phyloP scores from a whole-genome alignment of 1,284 basidiomycete genomes.

The Cutaneotrichosporon dermatis region DNA sequence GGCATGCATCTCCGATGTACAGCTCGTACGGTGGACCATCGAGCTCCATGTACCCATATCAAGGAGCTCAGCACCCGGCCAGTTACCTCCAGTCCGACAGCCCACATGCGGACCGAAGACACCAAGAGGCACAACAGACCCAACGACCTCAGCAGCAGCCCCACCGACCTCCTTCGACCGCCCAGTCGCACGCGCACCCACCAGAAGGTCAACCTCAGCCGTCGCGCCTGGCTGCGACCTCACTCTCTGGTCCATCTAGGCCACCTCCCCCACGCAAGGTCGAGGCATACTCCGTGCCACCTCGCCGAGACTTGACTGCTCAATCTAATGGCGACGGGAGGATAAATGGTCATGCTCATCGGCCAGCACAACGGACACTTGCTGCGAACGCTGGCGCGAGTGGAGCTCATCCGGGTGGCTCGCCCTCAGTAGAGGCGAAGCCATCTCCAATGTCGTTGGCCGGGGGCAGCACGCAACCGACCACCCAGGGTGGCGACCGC shows the following conservation, averaged over 20 bases:
- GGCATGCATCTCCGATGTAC: constrained; percentile 35
- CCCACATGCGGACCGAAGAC: constrained; percentile 1
- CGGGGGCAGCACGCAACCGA: too few relatives aligned
- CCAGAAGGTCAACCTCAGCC: background rate
- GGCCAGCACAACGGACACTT: background rate
- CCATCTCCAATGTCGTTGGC: too few relatives aligned
- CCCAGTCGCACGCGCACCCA: background rate
- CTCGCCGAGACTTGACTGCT: background rate
- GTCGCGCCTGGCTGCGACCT: background rate
- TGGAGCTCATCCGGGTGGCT: too few relatives aligned
- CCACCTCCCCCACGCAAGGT: background rate
- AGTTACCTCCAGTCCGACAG: constrained; percentile 10
- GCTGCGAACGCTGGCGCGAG: too few relatives aligned
- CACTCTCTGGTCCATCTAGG: background rate
- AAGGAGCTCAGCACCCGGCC: constrained; percentile 11
- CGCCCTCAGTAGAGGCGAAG: too few relatives aligned
- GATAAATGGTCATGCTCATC: constrained; percentile 9
- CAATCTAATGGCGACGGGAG: constrained; percentile 13
- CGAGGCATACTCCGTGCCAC: constrained; percentile 4
- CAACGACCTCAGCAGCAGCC: background rate
- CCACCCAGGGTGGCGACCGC: background rate
- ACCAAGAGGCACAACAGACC: background rate
- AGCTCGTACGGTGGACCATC: constrained; percentile 12
- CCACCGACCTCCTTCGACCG: background rate
- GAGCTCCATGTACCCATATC: constrained; percentile 14